Conservation (phyloP, 2,329 filamentous ascomycete species). For the Myriosclerotinia scirpicola region DNA sequence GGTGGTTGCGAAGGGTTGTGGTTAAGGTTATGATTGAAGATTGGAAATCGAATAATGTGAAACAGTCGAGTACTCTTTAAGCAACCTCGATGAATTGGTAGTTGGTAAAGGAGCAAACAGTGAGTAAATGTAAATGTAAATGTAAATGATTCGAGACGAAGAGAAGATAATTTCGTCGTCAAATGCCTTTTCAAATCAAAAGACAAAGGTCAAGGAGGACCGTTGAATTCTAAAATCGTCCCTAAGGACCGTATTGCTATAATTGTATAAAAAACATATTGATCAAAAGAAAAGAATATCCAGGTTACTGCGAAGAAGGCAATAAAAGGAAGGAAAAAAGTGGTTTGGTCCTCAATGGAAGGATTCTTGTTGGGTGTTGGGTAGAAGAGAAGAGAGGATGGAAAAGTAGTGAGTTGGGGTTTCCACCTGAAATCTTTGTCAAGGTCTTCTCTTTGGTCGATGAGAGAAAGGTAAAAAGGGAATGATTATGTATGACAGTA, state of each 20-base stretch:
- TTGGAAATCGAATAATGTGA: conserved; percentile 15
- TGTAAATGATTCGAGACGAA: conserved; percentile 20
- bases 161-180: conserved; percentile 22
- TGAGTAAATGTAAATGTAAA: not conserved
- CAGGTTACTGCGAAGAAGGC: conserved; percentile 23
- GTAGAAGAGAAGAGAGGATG: not conserved
- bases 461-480: no score
- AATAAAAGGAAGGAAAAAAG: conserved; percentile 14
- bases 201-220: conserved; percentile 30
- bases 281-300: conserved; percentile 29
- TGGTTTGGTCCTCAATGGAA: conserved; percentile 1
- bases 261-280: conserved; percentile 40
- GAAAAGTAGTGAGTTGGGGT: no score
- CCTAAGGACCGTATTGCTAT: conserved; percentile 49
- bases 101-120: not conserved
- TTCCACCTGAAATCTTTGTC: no score
- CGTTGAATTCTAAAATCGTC: conserved; percentile 41
- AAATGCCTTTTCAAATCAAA: conserved; percentile 24
- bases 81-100: conserved; percentile 6
- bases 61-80: not conserved
- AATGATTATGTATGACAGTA: no score
- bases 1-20: conserved; percentile 7
- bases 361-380: not conserved
- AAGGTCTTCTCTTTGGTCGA: no score
- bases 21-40: conserved; percentile 1